These are phyloP conservation scores for Pseudogymnoascus sp. DNA, from an alignment of 2,329 filamentous ascomycete genomes.

Conservation along the genomic window DNA sequence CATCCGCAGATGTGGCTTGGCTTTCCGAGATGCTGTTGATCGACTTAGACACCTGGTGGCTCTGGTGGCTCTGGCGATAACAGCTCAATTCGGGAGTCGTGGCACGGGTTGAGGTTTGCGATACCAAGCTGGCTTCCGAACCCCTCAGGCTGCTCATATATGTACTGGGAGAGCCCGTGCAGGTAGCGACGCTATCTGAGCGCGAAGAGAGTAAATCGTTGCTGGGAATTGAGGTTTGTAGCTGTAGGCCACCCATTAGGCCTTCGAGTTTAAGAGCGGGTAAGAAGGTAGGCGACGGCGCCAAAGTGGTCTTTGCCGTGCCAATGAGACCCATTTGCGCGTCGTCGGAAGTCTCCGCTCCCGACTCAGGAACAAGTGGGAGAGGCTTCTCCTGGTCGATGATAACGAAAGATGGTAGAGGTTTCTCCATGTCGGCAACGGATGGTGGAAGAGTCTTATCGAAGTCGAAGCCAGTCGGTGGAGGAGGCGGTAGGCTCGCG, in stretches of 20 bases:
- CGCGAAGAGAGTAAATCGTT: constrained; percentile 38
- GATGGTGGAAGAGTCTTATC: not conserved
- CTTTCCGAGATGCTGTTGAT: constrained; percentile 63
- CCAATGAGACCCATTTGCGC: constrained; percentile 5
- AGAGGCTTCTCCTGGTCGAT: constrained; percentile 58
- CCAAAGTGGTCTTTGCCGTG: constrained; percentile 4
- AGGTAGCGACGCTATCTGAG: constrained; percentile 65
- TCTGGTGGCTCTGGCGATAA: constrained; percentile 17
- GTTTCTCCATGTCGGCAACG: not conserved
- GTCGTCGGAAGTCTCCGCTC: not conserved
- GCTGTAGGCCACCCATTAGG: not conserved
- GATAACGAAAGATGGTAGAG: constrained; percentile 30
- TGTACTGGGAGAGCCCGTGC: constrained; percentile 70
- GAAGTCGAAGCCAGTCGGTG: constrained; percentile 24
- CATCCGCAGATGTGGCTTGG: constrained; percentile 60
- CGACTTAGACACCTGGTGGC: constrained; percentile 53
- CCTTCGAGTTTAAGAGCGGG: not conserved
- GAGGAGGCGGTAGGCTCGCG: constrained; percentile 36
- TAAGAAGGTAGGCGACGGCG: not conserved
- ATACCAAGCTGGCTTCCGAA: constrained; percentile 73
- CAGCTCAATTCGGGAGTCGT: constrained; percentile 66
- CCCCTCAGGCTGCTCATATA: constrained; percentile 66
- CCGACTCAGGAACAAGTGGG: constrained; percentile 49
- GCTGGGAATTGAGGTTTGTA: constrained; percentile 1
- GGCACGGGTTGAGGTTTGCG: constrained; percentile 76